Evolutionary conservation across 2,329 filamentous ascomycete genomes (phyloP).

Genomic region (Lachnellula suecica): DNA sequence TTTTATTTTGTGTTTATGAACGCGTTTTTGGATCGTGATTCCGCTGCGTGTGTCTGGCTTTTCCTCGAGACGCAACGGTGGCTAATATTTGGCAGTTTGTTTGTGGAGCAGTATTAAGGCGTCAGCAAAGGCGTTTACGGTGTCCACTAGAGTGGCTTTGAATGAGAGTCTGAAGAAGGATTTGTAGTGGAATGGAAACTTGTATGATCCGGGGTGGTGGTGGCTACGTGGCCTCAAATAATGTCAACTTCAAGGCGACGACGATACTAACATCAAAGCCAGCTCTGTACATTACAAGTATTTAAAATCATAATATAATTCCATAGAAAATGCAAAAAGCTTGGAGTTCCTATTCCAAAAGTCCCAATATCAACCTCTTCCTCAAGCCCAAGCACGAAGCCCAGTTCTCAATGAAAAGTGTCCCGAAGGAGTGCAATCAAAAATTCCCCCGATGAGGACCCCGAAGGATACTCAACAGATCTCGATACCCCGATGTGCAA

Average conservation of each 20-base stretch:
- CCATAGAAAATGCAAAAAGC: too few species aligned
- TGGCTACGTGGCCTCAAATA: neutral
- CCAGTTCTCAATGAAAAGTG: slow-evolving; percentile 21
- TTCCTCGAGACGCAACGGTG: neutral
- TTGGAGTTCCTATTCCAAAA: too few species aligned
- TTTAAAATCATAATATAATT: too few species aligned
- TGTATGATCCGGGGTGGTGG: neutral
- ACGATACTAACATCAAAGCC: neutral
- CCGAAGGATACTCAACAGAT: slow-evolving; percentile 36
- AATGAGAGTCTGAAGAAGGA: slow-evolving; percentile 15
- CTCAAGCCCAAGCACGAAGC: slow-evolving; percentile 16
- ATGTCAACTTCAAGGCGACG: neutral
- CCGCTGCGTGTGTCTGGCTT: slow-evolving; percentile 47
- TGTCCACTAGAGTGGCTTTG: slow-evolving; percentile 5
- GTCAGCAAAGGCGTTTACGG: slow-evolving; percentile 22
- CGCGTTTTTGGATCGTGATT: slow-evolving; percentile 56
- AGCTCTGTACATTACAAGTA: too few species aligned
- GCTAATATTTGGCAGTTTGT: slow-evolving; percentile 17
- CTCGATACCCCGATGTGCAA: slow-evolving; percentile 1
- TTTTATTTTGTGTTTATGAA: slow-evolving; percentile 63
- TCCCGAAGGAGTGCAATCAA: slow-evolving; percentile 39
- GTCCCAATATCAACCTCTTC: too few species aligned
- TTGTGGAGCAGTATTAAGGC: slow-evolving; percentile 25
- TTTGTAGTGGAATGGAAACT: neutral
- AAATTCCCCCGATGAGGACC: slow-evolving; percentile 49